Base-by-base conservation (phyloP, 2,329 filamentous ascomycete genomes). In the Penicillium sp. region DNA sequence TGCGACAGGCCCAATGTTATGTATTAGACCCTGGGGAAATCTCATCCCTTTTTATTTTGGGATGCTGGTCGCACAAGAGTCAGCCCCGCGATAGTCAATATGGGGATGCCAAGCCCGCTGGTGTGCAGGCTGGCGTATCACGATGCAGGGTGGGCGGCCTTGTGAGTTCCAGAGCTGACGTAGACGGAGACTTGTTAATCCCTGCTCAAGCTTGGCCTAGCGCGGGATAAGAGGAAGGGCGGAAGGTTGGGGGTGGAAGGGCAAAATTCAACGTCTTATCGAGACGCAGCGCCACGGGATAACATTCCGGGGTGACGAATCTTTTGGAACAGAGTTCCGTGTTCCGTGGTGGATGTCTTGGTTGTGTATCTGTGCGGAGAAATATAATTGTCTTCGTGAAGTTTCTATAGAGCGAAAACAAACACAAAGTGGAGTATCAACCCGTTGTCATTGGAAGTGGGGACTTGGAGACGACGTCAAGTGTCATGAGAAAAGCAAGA, bases 301-400 rank as follows among this genome's bases (percentile, higher is more conserved):
- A 47, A 49, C 56, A 61, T 63, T 60, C 58, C 58, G 56, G 47
- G 60, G 48, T 61, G 60, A 59, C 60, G 58, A 63, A 53, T 61
- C 48, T 52, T 48, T 52, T 51, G 49, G 37, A 53, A 51, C 35
- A 58, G 50, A 58, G 35, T 48, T 58, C 58, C 50, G 47, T 45
- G 19, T 43, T 26, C 33, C 21, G 16, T 35, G 41, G 14, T 9
- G 43, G 26, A 45, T 19, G 43, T 31, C 44, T 19, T n/a, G 9
- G 7, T 31, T 11, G n/a, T 6, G 22, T 26, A 21, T 46, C 14
- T 41, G 19, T 22, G 19, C 19, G 11, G 7, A 41, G 8, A 39
- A 5, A 19, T 39, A 6, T 39, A 9, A 39, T 39, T 39, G 35
- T 10, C 19, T 4, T 19, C n/a, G n/a, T 19, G 9, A 10, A 39